Base-by-base conservation (phyloP, 345 rosid species). In the Cardiospermum halicacabum region DNA sequence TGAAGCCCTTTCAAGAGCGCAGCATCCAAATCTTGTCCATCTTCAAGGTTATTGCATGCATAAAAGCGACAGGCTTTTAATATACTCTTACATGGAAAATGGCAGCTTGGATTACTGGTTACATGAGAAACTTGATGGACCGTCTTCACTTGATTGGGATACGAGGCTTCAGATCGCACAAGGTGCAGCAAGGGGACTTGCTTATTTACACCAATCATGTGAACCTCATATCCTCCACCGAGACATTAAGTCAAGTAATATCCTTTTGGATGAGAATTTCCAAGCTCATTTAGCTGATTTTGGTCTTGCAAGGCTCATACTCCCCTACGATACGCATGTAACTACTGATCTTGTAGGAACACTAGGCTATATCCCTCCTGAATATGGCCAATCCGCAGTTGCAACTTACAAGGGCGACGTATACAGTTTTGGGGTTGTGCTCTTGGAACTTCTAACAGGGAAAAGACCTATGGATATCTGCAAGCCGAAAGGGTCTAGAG, bases 41-140 rank as follows among this genome's bases (percentile, higher is more conserved):
- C 89, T 91, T 45, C 83, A 83, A 66, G 97, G 97, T 2, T 91
- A 82, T 70, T 86, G 97, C 78, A 75, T 77, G 70, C 75, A 83
- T 59, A 72, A 51, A 54, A 79, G 66, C 15, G 88, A 74, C 58
- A 66, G 88, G 73, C 82, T 91, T 68, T 77, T 91, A 34, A 91
- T 91, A 72, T 91, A 91, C 60, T 91, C 97, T 3, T 91, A 74
- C 76, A 91, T 91, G 96, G 96, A 84, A 69, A 91, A 91, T 56
- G 78, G 96, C 58, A 91, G 97, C 80, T 82, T 91, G 76, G 97
- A 91, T 71, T 91, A 86, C 55, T 91, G 97, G 97, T 67, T 91
- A 54, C 97, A 91, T 62, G 96, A 91, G 68, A 84, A 82, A 26
- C 58, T 64, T 4, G 96, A 91, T 32, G 97, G 97, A 39, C 85